phyloP scores from a whole-genome alignment of 2,329 filamentous ascomycete genomes.

The Sporothrix variecibatus region DNA sequence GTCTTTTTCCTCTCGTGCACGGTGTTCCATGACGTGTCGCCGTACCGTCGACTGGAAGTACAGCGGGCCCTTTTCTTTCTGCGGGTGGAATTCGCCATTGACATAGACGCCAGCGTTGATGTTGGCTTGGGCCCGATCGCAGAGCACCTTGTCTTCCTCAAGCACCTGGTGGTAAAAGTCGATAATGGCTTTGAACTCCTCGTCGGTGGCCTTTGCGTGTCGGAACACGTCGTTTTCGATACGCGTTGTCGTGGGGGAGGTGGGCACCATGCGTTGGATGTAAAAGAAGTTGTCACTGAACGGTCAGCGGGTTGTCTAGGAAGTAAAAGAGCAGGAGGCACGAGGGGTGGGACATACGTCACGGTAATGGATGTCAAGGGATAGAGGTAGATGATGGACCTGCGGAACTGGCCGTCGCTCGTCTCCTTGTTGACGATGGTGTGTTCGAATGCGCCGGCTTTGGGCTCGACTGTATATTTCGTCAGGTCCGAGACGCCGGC shows the following conservation, averaged over 20 bases:
- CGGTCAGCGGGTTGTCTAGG: background rate
- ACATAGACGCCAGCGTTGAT: conserved; percentile 53
- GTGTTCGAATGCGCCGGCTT: conserved; percentile 30
- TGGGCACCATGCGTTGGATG: conserved; percentile 53
- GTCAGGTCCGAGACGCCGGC: conserved; percentile 47
- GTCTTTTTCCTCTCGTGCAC: conserved; percentile 32
- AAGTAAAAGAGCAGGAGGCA: background rate
- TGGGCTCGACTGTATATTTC: conserved; percentile 45
- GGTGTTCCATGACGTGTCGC: conserved; percentile 36
- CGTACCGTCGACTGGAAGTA: conserved; percentile 45
- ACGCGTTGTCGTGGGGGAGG: conserved; percentile 43
- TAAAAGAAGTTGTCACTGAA: conserved; percentile 51
- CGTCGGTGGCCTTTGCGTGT: conserved; percentile 48
- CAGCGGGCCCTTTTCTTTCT: conserved; percentile 55
- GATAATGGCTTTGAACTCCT: conserved; percentile 49
- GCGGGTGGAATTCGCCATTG: conserved; percentile 54
- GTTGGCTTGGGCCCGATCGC: conserved; percentile 52
- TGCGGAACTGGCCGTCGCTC: conserved; percentile 23
- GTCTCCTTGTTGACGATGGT: conserved; percentile 28
- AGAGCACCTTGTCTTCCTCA: conserved; percentile 54
- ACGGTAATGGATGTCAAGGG: conserved; percentile 44
- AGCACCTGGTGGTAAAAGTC: conserved; percentile 55
- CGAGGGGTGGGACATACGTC: conserved; percentile 38
- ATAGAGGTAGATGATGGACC: conserved; percentile 43
- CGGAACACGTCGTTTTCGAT: conserved; percentile 56